Percentiles rank a stretch among this genome's conserved stretches.
These are phyloP conservation scores for Fistulinella staudtii DNA, from an alignment of 1,284 basidiomycete genomes.

Conservation along the genomic window DNA sequence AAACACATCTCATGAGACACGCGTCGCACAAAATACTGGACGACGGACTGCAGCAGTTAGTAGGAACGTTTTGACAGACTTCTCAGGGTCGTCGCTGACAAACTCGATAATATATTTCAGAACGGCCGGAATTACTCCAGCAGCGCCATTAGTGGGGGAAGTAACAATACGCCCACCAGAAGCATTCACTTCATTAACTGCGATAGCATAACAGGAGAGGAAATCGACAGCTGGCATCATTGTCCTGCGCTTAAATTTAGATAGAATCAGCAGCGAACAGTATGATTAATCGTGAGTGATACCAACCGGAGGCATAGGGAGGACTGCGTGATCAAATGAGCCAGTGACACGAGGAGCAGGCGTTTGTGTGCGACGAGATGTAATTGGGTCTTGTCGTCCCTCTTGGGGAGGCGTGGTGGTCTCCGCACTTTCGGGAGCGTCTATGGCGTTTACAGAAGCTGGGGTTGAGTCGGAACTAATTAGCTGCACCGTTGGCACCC, in stretches of 20 bases:
- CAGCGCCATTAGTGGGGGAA: conserved; percentile 85
- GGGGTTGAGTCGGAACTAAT: conserved; percentile 42
- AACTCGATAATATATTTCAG: conserved; percentile 90
- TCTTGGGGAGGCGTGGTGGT: conserved; percentile 2
- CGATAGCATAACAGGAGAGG: conserved; percentile 88
- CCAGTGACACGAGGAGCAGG: conserved; percentile 63
- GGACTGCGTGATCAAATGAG: conserved; percentile 76
- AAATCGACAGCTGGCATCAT: conserved; percentile 94
- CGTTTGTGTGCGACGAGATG: conserved; percentile 3
- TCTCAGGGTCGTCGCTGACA: conserved; percentile 84
- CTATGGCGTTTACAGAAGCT: conserved; percentile 28
- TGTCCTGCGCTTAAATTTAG: conserved; percentile 59
- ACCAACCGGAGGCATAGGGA: conserved; percentile 78
- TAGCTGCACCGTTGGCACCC: conserved; percentile 38
- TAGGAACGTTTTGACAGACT: conserved; percentile 82
- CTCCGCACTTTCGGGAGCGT: conserved; percentile 39
- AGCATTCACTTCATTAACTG: conserved; percentile 90
- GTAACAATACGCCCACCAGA: conserved; percentile 92
- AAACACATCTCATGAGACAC: too few relatives aligned
- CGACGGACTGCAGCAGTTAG: conserved; percentile 71
- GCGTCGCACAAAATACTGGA: not conserved
- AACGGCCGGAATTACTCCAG: conserved; percentile 90
- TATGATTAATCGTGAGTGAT: not conserved
- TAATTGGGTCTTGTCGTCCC: conserved; percentile 6
- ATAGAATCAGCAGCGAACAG: conserved; percentile 2